Evolutionary conservation across 169 alveolate species (phyloP).

Genomic region (Plasmodium malariae): DNA sequence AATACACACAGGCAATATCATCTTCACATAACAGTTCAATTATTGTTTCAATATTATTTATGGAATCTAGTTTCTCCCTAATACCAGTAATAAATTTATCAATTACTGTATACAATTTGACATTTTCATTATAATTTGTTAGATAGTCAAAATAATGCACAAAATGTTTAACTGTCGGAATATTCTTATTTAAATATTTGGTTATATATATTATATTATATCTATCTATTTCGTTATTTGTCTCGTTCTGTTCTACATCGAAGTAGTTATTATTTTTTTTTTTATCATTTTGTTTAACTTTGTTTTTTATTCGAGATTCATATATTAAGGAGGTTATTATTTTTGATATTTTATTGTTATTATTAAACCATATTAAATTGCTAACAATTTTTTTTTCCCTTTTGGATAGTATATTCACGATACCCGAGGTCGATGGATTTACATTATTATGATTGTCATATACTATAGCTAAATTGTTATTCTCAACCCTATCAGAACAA

Average conservation of each 20-base stretch:
- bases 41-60: constrained; percentile 34
- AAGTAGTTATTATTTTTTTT: constrained; percentile 60
- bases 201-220: constrained; percentile 49
- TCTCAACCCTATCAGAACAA: not conserved
- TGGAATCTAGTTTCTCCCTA: constrained; percentile 56
- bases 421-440: not conserved
- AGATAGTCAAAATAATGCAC: constrained; percentile 77
- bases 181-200: constrained; percentile 61
- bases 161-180: constrained; percentile 75
- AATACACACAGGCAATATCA: not conserved
- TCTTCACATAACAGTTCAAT: constrained; percentile 64
- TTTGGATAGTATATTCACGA: constrained; percentile 37
- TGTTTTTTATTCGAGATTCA: constrained; percentile 68
- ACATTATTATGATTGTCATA: not conserved
- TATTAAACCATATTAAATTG: constrained; percentile 73
- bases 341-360: constrained; percentile 52
- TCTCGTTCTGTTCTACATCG: constrained; percentile 57
- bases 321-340: constrained; percentile 56
- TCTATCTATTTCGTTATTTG: constrained; percentile 59
- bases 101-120: constrained; percentile 67
- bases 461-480: not conserved
- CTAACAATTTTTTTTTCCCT: constrained; percentile 65
- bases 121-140: constrained; percentile 65
- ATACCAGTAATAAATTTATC: constrained; percentile 62
- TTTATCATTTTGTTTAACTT: constrained; percentile 26